phyloP scores from a whole-genome alignment of 192 early-diverging fungal species.

The Ambispora gerdemannii region DNA sequence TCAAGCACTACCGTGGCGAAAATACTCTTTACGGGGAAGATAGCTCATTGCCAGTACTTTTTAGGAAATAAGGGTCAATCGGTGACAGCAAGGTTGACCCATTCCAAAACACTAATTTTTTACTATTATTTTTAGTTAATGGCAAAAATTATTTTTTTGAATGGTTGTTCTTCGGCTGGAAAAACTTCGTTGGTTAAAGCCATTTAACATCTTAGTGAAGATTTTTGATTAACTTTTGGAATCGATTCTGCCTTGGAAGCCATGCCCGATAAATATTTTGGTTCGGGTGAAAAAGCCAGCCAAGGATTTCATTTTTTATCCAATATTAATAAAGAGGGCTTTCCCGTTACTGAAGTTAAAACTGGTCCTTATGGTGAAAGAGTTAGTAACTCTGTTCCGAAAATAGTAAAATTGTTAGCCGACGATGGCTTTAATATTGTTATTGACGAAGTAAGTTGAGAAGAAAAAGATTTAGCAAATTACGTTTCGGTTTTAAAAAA shows the following conservation, averaged over 20 bases:
- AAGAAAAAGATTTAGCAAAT: background rate
- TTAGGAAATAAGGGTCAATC: background rate
- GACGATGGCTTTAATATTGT: background rate
- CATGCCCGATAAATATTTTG: background rate
- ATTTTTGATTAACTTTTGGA: background rate
- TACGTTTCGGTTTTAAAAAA: background rate
- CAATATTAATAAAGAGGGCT: background rate
- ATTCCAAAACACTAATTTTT: background rate
- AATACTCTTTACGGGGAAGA: constrained; percentile 15
- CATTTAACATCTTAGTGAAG: background rate
- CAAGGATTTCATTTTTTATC: constrained; percentile 5
- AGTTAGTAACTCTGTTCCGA: background rate
- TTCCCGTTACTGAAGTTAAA: constrained; percentile 7
- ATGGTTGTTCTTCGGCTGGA: constrained; percentile 10
- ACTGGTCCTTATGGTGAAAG: background rate
- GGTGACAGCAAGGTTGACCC: too few species aligned
- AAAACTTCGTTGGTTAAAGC: constrained; percentile 1
- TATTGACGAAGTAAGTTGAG: constrained; percentile 10
- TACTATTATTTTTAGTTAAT: constrained; percentile 6
- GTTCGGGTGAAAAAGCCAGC: background rate
- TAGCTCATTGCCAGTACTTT: constrained; percentile 15
- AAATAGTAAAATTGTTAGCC: constrained; percentile 6
- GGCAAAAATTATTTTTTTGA: constrained; percentile 17
- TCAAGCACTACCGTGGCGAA: constrained; percentile 19
- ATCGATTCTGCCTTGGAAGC: background rate